A percentile compares a stretch with the other conserved stretches of the same genome.
Evolutionary conservation across 306 rosid genomes (phyloP).

Genomic region (Oemleria cerasiformis): DNA sequence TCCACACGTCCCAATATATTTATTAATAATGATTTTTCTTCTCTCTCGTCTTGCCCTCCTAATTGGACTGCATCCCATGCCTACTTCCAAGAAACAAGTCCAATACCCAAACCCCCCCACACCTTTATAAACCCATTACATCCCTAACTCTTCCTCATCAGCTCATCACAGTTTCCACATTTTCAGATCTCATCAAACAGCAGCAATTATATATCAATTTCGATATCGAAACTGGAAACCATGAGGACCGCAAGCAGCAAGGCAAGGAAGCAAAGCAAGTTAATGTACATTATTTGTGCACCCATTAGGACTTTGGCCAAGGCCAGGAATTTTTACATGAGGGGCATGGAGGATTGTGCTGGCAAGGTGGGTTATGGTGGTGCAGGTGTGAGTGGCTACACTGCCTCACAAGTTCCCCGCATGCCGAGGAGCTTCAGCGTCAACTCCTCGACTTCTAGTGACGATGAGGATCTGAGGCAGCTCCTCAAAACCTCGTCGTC

Average conservation of each 20-base stretch:
- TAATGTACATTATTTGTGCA: constrained; percentile 20
- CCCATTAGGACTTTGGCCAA: constrained; percentile 43
- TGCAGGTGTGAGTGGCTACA: background rate
- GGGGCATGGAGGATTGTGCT: constrained; percentile 32
- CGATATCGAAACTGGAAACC: background rate
- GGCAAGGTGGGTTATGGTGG: constrained; percentile 27
- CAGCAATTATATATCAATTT: background rate
- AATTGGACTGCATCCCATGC: background rate
- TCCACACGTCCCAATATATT: constrained; percentile 22
- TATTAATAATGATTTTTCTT: background rate
- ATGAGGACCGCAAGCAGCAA: constrained; percentile 20
- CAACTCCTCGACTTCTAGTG: background rate
- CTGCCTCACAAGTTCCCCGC: constrained; percentile 10
- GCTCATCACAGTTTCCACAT: background rate
- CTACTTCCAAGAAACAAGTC: constrained; percentile 13
- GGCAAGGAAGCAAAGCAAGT: constrained; percentile 7
- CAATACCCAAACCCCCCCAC: background rate
- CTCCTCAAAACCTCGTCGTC: constrained; percentile 7
- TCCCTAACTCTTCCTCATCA: background rate
- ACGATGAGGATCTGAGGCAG: constrained; percentile 9
- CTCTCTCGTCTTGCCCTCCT: constrained; percentile 6
- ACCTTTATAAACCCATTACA: background rate
- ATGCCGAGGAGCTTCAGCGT: constrained; percentile 25
- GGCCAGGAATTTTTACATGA: constrained; percentile 41
- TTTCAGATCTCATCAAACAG: background rate